phyloP scores from a whole-genome alignment of 2,329 filamentous ascomycete species.

The Arthrobotrys sphaeroides region DNA sequence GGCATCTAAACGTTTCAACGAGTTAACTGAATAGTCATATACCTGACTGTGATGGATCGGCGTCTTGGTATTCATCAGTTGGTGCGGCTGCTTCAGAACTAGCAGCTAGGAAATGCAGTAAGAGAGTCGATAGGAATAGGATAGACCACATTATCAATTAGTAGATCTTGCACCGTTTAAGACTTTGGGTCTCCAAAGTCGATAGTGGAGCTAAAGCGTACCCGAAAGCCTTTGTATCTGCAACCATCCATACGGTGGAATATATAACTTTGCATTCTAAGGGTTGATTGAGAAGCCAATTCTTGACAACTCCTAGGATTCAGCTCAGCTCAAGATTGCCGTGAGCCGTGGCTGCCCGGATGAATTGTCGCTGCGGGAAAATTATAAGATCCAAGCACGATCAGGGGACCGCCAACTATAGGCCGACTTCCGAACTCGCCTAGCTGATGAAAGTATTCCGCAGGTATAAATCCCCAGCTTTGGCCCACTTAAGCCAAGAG shows the following conservation, averaged over 20 bases:
- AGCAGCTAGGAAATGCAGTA: neutral
- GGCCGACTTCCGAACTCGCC: neutral
- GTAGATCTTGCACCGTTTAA: neutral
- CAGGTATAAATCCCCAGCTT: neutral
- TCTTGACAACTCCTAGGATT: too few species aligned
- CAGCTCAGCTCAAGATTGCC: neutral
- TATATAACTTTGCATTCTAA: neutral
- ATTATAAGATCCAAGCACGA: neutral
- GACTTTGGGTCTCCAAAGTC: neutral
- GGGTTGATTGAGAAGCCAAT: too few species aligned
- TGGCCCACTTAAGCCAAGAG: neutral
- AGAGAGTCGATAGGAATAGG: neutral
- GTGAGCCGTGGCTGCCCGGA: neutral
- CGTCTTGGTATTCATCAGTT: constrained; percentile 46
- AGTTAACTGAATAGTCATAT: neutral
- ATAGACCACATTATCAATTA: constrained; percentile 2
- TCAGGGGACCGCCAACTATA: neutral
- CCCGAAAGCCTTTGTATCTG: neutral
- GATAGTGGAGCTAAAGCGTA: neutral
- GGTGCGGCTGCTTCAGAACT: neutral
- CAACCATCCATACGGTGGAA: neutral
- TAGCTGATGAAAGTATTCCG: neutral
- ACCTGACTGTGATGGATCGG: constrained; percentile 42
- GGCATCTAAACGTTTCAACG: too few species aligned
- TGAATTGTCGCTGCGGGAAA: neutral